Evolutionary conservation across 2,329 filamentous ascomycete genomes (phyloP).

Genomic region (Aureobasidium lini): DNA sequence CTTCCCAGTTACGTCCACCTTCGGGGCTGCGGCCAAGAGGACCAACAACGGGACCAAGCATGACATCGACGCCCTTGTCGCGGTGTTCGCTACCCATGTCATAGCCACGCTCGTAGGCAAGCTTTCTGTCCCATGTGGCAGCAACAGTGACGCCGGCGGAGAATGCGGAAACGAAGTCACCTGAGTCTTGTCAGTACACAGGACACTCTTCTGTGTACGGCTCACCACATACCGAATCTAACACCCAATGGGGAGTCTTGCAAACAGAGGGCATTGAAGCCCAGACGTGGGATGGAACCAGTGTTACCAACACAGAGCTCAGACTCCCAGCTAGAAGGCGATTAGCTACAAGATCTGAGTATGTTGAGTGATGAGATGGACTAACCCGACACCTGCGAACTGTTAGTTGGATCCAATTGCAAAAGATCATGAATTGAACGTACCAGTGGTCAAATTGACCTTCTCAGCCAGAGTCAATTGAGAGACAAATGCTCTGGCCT

Average conservation of each 20-base stretch:
- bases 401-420: neutral
- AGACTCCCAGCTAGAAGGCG: constrained; percentile 49
- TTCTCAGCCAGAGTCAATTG: constrained; percentile 80
- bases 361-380: neutral
- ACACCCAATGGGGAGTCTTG: constrained; percentile 81
- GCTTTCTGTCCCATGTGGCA: constrained; percentile 69
- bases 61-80: constrained; percentile 66
- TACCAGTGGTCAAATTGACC: constrained; percentile 86
- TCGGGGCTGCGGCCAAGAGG: constrained; percentile 62
- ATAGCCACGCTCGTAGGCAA: constrained; percentile 61
- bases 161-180: constrained; percentile 77
- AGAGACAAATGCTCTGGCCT: constrained; percentile 72
- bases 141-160: constrained; percentile 70
- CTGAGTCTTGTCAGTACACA: constrained; percentile 24
- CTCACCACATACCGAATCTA: constrained; percentile 49
- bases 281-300: constrained; percentile 62
- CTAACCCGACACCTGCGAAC: constrained; percentile 54
- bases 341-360: constrained; percentile 16
- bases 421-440: neutral
- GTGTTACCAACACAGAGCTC: constrained; percentile 71
- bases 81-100: constrained; percentile 71
- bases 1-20: constrained; percentile 67
- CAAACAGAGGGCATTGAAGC: constrained; percentile 68
- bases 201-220: neutral
- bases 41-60: constrained; percentile 70